Evolutionary conservation across 2,329 filamentous ascomycete species (phyloP).

Genomic region (Colletotrichum sp.): DNA sequence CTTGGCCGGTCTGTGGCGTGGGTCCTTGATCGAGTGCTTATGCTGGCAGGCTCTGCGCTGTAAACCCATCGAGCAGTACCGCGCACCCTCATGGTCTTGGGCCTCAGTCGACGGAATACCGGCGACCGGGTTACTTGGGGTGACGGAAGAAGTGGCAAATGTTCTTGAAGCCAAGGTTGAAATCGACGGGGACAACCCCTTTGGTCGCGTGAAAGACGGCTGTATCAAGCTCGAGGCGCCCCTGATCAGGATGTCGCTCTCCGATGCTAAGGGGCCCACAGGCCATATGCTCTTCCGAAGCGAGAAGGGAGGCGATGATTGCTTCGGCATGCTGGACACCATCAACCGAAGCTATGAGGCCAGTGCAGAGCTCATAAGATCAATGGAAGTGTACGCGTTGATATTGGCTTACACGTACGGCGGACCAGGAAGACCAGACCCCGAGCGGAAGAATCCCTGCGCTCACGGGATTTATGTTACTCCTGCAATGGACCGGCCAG

Average conservation of each 20-base stretch:
- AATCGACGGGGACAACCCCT: slow-evolving; percentile 11
- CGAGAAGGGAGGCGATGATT: not conserved
- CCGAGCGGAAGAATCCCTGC: not conserved
- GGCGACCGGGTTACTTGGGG: not conserved
- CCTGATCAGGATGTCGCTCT: not conserved
- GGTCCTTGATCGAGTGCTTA: not conserved
- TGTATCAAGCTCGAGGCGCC: slow-evolving; percentile 13
- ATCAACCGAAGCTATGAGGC: not conserved
- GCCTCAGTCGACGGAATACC: slow-evolving; percentile 4
- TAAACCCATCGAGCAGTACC: not conserved
- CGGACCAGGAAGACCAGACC: not conserved
- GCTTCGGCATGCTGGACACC: not conserved
- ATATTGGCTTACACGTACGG: not conserved
- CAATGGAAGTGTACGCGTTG: not conserved
- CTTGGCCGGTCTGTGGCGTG: slow-evolving; percentile 32
- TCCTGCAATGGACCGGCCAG: not conserved
- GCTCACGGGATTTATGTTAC: not conserved
- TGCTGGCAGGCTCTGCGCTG: slow-evolving; percentile 4
- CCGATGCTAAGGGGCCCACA: not conserved
- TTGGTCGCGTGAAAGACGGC: slow-evolving; percentile 10
- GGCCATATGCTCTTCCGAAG: not conserved
- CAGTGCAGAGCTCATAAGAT: not conserved
- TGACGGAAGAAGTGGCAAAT: not conserved
- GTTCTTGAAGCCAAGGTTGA: slow-evolving; percentile 9
- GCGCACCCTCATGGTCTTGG: slow-evolving; percentile 17